Conservation (phyloP, 306 rosid genomes). For the Spatholobus suberectus region DNA sequence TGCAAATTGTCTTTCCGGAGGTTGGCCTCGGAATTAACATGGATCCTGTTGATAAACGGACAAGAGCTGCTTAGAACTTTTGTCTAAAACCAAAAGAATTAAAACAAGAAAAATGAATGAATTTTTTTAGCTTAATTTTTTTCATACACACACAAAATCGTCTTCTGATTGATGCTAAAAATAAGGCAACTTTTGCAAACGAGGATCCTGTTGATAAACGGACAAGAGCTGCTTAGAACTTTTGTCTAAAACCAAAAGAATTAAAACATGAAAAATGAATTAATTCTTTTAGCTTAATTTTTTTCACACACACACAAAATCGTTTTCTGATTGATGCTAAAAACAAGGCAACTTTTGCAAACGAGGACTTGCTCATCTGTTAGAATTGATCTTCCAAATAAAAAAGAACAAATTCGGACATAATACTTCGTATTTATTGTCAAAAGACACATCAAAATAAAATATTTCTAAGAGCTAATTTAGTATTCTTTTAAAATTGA, state of each 20-base stretch:
- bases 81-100: no score
- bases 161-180: background rate
- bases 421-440: background rate
- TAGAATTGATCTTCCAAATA: background rate
- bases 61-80: no score
- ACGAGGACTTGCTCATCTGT: background rate
- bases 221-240: no score
- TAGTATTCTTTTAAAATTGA: background rate
- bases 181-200: background rate
- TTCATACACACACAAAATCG: background rate
- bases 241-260: no score
- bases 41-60: no score
- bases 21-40: no score
- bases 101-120: no score
- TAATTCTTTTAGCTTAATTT: no score
- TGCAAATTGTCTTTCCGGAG: no score
- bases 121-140: no score
- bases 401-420: background rate
- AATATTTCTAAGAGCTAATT: background rate
- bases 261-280: no score
- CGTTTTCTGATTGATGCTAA: background rate
- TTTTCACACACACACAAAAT: background rate
- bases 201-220: no score
- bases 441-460: background rate
- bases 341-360: background rate